These are phyloP conservation scores for Penicillium psychrofluorescens DNA, from an alignment of 495 filamentous ascomycete species.

Conservation along the genomic window DNA sequence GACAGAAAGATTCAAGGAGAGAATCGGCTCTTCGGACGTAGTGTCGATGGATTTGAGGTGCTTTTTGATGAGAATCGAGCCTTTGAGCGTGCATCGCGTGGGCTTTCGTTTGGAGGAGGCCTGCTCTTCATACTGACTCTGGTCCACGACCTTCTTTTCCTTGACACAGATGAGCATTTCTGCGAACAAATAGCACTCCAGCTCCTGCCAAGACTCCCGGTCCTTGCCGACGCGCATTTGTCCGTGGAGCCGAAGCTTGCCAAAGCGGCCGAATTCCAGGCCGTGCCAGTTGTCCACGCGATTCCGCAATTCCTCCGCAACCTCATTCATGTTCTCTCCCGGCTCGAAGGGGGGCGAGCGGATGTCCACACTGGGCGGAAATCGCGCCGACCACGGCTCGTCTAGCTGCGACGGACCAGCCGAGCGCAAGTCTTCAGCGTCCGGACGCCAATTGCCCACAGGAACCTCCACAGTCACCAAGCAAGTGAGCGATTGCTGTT, in stretches of 20 bases:
- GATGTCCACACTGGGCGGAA: conserved; percentile 18
- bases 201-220: conserved; percentile 93
- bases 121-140: conserved; percentile 51
- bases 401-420: conserved; percentile 46
- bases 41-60: conserved; percentile 88
- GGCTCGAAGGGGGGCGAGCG: conserved; percentile 37
- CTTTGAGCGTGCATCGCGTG: conserved; percentile 83
- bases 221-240: conserved; percentile 94
- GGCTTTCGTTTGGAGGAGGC: conserved; percentile 45
- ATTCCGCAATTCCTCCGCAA: conserved; percentile 77
- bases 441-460: conserved; percentile 83
- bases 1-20: conserved; percentile 88
- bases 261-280: conserved; percentile 89
- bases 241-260: conserved; percentile 86
- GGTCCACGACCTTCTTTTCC: conserved; percentile 70
- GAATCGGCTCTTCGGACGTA: conserved; percentile 64
- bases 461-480: conserved; percentile 91
- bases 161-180: conserved; percentile 99
- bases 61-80: conserved; percentile 97
- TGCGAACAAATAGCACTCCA: conserved; percentile 94
- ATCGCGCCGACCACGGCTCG: conserved; percentile 28
- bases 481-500: conserved; percentile 93
- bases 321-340: conserved; percentile 65
- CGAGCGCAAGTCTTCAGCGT: conserved; percentile 78
- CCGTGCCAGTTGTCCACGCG: conserved; percentile 99